A percentile compares a stretch with the other conserved stretches of the same genome.
Evolutionary conservation across 2,329 filamentous ascomycete genomes (phyloP).

Genomic region (Epichloe elymi): DNA sequence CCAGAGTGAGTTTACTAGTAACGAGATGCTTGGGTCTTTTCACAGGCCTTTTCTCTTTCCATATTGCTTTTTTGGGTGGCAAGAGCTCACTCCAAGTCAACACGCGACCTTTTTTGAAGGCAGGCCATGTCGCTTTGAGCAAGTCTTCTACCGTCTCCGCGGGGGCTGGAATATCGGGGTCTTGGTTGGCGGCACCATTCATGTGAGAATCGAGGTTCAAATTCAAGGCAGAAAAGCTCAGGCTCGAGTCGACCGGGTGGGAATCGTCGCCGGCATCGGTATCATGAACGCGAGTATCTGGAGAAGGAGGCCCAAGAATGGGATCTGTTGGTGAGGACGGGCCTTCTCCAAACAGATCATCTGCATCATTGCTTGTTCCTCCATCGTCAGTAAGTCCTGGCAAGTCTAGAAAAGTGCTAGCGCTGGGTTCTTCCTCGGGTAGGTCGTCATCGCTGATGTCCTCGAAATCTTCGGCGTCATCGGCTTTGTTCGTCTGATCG

Average conservation of each 20-base stretch:
- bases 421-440: constrained; percentile 55
- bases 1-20: constrained; percentile 77
- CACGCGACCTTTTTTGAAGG: constrained; percentile 61
- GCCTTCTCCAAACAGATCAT: constrained; percentile 58
- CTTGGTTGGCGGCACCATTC: constrained; percentile 38
- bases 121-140: constrained; percentile 67
- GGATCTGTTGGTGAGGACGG: constrained; percentile 35
- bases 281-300: constrained; percentile 29
- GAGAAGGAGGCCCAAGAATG: constrained; percentile 29
- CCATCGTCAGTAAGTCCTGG: constrained; percentile 46
- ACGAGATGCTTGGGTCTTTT: constrained; percentile 73
- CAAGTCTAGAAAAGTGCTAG: constrained; percentile 30
- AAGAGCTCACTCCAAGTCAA: constrained; percentile 75
- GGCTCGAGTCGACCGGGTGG: constrained; percentile 17
- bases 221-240: constrained; percentile 30
- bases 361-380: constrained; percentile 44
- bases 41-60: constrained; percentile 62
- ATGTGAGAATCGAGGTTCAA: constrained; percentile 33
- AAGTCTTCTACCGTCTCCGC: constrained; percentile 63
- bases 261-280: constrained; percentile 23
- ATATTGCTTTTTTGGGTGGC: constrained; percentile 68
- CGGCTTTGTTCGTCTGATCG: constrained; percentile 67
- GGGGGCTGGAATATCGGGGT: constrained; percentile 52
- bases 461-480: constrained; percentile 81
- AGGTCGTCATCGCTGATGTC: constrained; percentile 89